phyloP scores from a whole-genome alignment of 1,284 basidiomycete species.

The Pseudozyma tsukubaensis region DNA sequence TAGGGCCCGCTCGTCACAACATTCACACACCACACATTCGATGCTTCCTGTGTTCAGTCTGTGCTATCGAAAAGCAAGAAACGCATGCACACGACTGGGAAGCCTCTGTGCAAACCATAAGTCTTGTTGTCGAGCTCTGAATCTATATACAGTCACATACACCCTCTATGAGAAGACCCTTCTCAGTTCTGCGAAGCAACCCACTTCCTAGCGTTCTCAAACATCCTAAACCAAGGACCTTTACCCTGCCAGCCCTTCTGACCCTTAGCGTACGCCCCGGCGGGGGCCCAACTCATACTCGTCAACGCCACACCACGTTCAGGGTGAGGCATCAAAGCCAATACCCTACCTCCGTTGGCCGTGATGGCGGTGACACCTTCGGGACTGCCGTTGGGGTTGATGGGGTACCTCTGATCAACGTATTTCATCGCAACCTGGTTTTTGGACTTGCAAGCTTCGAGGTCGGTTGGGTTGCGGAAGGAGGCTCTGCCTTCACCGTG shows the following conservation, averaged over 20 bases:
- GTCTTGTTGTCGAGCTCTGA: not conserved
- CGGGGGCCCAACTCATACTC: constrained; percentile 68
- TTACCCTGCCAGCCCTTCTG: constrained; percentile 70
- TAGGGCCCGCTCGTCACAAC: too few relatives aligned
- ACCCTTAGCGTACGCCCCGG: constrained; percentile 25
- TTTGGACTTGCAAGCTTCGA: constrained; percentile 31
- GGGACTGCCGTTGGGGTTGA: constrained; percentile 91
- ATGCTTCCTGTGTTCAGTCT: too few relatives aligned
- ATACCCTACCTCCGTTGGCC: constrained; percentile 84
- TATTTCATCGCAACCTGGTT: constrained; percentile 60
- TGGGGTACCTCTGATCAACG: constrained; percentile 61
- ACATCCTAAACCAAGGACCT: constrained; percentile 95
- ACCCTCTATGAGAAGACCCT: not conserved
- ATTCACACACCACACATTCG: too few relatives aligned
- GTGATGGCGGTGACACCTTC: constrained; percentile 89
- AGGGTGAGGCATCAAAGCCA: constrained; percentile 90
- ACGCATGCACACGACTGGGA: too few relatives aligned
- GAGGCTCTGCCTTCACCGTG: constrained; percentile 93
- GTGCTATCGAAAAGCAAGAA: too few relatives aligned
- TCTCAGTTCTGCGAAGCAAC: constrained; percentile 47
- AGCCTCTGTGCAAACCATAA: too few relatives aligned
- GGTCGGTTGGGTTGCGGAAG: constrained; percentile 71
- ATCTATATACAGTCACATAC: not conserved
- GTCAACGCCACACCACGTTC: constrained; percentile 67
- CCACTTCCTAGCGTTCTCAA: constrained; percentile 82